phyloP scores from a whole-genome alignment of 768 basidiomycete genomes.

The Tylopilus cervinicoccineus region DNA sequence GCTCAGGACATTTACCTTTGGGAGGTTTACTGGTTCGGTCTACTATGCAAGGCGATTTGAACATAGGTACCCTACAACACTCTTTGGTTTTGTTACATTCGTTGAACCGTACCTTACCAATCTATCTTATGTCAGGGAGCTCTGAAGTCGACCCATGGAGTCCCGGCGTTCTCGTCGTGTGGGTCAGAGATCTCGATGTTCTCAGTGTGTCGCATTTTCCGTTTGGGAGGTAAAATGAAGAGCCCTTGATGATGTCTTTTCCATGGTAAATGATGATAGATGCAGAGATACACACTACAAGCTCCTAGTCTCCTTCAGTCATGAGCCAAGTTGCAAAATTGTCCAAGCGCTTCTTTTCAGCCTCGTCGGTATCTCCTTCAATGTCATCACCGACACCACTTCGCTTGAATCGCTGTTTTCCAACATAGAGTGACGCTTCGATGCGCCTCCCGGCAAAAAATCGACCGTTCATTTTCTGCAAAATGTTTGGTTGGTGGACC shows the following conservation, averaged over 20 bases:
- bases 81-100: constrained; percentile 4
- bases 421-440: constrained; percentile 77
- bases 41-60: not conserved
- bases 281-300: constrained; percentile 2
- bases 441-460: constrained; percentile 85
- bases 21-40: not conserved
- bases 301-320: constrained; percentile 62
- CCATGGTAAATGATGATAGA: not conserved
- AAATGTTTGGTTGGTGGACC: not conserved
- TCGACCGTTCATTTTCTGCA: constrained; percentile 90
- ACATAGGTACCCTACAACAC: constrained; percentile 4
- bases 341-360: constrained; percentile 81
- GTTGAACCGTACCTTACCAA: not conserved
- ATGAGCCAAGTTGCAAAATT: constrained; percentile 87
- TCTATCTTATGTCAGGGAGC: too few species aligned
- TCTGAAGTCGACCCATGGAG: too few species aligned
- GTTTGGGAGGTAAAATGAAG: not conserved
- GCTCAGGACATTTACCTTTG: not conserved
- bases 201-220: too few species aligned
- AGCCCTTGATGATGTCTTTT: not conserved
- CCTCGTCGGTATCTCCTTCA: constrained; percentile 64
- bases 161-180: too few species aligned
- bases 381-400: constrained; percentile 64
- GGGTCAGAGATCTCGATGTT: too few species aligned
- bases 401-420: constrained; percentile 77